These are phyloP conservation scores for Pyricularia grisea DNA, from an alignment of 2,329 filamentous ascomycete species.

Conservation along the genomic window DNA sequence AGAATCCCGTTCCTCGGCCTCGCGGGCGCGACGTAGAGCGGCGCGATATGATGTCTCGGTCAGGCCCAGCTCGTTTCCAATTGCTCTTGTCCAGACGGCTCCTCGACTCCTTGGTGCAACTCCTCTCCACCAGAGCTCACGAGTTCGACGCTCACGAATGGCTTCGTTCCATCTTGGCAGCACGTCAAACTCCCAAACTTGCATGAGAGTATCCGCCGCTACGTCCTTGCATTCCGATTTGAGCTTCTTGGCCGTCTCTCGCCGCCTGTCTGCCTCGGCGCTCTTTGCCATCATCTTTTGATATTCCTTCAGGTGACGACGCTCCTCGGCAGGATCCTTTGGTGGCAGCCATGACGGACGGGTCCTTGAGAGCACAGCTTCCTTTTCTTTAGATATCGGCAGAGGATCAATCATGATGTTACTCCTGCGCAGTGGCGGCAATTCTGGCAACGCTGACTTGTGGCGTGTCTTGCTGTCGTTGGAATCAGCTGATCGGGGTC, in stretches of 20 bases:
- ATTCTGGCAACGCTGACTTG: constrained; percentile 58
- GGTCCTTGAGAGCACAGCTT: constrained; percentile 71
- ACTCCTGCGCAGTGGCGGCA: constrained; percentile 60
- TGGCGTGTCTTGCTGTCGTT: constrained; percentile 42
- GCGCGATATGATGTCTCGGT: constrained; percentile 59
- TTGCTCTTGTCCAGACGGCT: constrained; percentile 58
- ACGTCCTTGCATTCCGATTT: constrained; percentile 45
- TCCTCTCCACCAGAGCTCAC: constrained; percentile 77
- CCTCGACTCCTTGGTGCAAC: constrained; percentile 63
- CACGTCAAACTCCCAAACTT: constrained; percentile 68
- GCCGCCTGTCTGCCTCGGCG: constrained; percentile 49
- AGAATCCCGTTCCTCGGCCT: constrained; percentile 47
- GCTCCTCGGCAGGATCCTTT: constrained; percentile 85
- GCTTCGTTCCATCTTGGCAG: constrained; percentile 67
- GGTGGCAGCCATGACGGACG: constrained; percentile 78
- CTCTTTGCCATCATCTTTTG: constrained; percentile 70
- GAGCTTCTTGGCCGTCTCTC: constrained; percentile 40
- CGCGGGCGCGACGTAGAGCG: constrained; percentile 57
- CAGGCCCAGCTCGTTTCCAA: constrained; percentile 65
- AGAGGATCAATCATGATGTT: constrained; percentile 80
- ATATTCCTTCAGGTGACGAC: constrained; percentile 76
- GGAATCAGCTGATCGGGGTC: constrained; percentile 21
- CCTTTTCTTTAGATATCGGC: constrained; percentile 78
- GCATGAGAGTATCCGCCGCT: constrained; percentile 42
- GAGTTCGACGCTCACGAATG: constrained; percentile 57